Evolutionary conservation across 768 basidiomycete species (phyloP).

Genomic region (Amanita phalloides): DNA sequence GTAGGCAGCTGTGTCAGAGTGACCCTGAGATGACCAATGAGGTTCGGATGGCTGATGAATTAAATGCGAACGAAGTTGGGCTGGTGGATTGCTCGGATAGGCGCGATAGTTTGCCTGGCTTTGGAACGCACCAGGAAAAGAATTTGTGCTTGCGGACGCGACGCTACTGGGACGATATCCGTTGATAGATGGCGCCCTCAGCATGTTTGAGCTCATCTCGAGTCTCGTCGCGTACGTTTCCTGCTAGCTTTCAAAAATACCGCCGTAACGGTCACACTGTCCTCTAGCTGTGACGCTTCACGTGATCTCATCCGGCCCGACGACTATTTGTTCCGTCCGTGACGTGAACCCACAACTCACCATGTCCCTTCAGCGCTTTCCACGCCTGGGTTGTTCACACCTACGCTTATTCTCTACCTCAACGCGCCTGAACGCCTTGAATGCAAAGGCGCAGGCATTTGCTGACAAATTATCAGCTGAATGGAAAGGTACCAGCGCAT

Average conservation of each 20-base stretch:
- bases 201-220: constrained; percentile 4
- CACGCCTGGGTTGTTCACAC: constrained; percentile 18
- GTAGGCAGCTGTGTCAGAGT: constrained; percentile 9
- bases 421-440: constrained; percentile 35
- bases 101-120: constrained; percentile 9
- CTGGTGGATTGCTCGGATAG: constrained; percentile 10
- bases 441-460: constrained; percentile 41
- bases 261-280: neutral
- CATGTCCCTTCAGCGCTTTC: constrained; percentile 23
- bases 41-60: constrained; percentile 15
- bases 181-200: constrained; percentile 13
- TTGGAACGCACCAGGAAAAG: constrained; percentile 17
- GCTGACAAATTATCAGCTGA: constrained; percentile 62
- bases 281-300: neutral
- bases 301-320: neutral
- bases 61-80: constrained; percentile 16
- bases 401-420: constrained; percentile 35
- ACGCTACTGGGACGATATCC: constrained; percentile 19
- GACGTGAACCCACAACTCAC: neutral
- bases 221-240: constrained; percentile 2
- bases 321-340: neutral
- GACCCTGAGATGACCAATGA: constrained; percentile 18
- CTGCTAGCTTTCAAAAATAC: neutral
- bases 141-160: constrained; percentile 25
- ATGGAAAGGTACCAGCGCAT: constrained; percentile 83